Evolutionary conservation across 225 moss, liverwort and hornwort genomes (phyloP).

Genomic region (Physcomitrium patens): DNA sequence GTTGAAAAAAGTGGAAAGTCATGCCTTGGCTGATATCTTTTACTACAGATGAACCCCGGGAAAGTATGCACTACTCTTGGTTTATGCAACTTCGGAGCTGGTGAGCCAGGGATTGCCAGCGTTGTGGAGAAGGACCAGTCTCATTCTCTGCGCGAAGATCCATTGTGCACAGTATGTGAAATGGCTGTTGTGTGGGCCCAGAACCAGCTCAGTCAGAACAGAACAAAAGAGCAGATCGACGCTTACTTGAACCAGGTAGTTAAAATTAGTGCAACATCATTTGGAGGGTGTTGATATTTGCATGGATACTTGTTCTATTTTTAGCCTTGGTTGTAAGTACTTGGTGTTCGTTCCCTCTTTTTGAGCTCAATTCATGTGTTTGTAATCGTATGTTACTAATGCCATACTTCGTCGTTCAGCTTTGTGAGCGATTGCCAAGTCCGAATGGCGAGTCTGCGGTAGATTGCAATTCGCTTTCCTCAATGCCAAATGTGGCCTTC

Average conservation of each 20-base stretch:
- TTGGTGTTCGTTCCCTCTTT: not conserved
- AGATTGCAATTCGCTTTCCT: conserved; percentile 59
- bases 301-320: not conserved
- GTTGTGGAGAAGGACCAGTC: conserved; percentile 62
- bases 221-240: conserved; percentile 75
- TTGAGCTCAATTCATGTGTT: not conserved
- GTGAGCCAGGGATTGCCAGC: conserved; percentile 71
- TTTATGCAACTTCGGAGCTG: conserved; percentile 63
- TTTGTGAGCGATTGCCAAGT: conserved; percentile 90
- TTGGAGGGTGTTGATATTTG: not conserved
- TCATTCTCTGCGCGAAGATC: conserved; percentile 48
- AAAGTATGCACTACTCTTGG: conserved; percentile 85
- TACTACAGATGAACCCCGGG: conserved; percentile 84
- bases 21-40: conserved; percentile 9
- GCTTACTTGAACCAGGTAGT: conserved; percentile 69
- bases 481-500: conserved; percentile 86
- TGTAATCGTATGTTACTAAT: conserved; percentile 2
- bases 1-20: not conserved
- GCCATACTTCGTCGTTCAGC: conserved; percentile 41
- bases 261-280: not conserved
- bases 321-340: not conserved
- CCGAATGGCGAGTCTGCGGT: conserved; percentile 89
- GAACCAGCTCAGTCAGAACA: conserved; percentile 84
- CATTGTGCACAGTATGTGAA: conserved; percentile 83
- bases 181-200: conserved; percentile 98